These are phyloP conservation scores for Ogataea paraovalis DNA, from an alignment of 805 yeast species.

Conservation along the genomic window DNA sequence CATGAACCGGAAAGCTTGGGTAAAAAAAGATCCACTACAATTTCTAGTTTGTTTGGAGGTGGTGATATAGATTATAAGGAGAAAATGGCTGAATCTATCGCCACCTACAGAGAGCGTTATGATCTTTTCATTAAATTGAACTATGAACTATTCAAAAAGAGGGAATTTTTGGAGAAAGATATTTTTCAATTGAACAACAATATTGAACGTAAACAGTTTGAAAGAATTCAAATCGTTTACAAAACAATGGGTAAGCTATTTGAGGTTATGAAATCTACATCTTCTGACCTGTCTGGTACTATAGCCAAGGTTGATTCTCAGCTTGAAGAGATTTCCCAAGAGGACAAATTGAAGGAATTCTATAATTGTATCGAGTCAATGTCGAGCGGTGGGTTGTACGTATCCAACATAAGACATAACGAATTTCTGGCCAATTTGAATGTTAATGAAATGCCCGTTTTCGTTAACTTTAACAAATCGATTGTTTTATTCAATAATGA, in stretches of 20 bases:
- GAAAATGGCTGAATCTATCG: background rate
- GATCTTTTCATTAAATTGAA: slow-evolving; percentile 4
- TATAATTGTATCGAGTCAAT: slow-evolving; percentile 2
- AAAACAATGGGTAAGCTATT: slow-evolving; percentile 4
- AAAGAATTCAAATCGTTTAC: slow-evolving; percentile 10
- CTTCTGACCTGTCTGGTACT: background rate
- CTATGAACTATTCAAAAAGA: slow-evolving; percentile 5
- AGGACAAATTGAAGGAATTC: slow-evolving; percentile 11
- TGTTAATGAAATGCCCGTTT: slow-evolving; percentile 6
- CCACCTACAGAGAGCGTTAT: slow-evolving; percentile 6
- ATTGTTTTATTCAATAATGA: slow-evolving; percentile 9
- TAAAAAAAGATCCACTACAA: slow-evolving; percentile 2
- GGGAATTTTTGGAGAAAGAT: slow-evolving; percentile 10
- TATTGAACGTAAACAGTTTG: slow-evolving; percentile 16
- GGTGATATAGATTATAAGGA: slow-evolving; percentile 1
- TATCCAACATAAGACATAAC: slow-evolving; percentile 9
- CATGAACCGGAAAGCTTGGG: background rate
- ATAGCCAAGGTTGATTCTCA: background rate
- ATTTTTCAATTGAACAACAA: slow-evolving; percentile 13
- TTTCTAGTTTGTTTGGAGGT: slow-evolving; percentile 4
- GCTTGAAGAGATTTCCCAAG: slow-evolving; percentile 1
- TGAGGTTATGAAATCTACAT: slow-evolving; percentile 2
- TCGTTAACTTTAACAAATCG: slow-evolving; percentile 9
- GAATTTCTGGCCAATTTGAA: slow-evolving; percentile 9
- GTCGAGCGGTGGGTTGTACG: slow-evolving; percentile 12